phyloP scores from a whole-genome alignment of 2,329 filamentous ascomycete genomes.

The Cladophialophora chaetospira region DNA sequence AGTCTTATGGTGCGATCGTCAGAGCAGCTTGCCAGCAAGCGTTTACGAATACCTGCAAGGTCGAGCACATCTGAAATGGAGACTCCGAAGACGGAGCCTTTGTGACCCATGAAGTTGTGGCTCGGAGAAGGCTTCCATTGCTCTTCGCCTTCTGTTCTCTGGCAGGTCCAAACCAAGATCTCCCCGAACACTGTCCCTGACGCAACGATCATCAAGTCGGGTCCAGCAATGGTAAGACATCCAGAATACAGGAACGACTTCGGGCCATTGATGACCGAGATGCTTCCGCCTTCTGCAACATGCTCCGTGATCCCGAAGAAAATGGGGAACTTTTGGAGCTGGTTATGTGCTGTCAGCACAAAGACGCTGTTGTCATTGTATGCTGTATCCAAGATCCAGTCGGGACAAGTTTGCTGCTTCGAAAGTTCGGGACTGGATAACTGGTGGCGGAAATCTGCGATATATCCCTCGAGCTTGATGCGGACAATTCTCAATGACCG shows the following conservation, averaged over 20 bases:
- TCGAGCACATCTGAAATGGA: constrained; percentile 66
- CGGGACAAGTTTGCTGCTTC: constrained; percentile 56
- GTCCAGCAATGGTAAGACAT: constrained; percentile 65
- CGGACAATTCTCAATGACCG: constrained; percentile 41
- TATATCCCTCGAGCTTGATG: not conserved
- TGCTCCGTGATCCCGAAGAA: constrained; percentile 17
- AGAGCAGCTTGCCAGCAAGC: constrained; percentile 87
- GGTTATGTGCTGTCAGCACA: constrained; percentile 85
- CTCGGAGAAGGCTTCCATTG: constrained; percentile 48
- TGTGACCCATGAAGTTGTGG: constrained; percentile 68
- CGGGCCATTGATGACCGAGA: constrained; percentile 55
- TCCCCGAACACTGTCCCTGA: constrained; percentile 94
- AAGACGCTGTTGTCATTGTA: constrained; percentile 49
- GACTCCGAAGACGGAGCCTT: constrained; percentile 92
- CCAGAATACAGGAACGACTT: constrained; percentile 88
- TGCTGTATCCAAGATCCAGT: constrained; percentile 76
- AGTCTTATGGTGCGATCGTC: constrained; percentile 88
- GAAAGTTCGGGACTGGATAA: constrained; percentile 37
- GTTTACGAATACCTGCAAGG: constrained; percentile 44
- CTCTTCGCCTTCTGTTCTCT: constrained; percentile 30
- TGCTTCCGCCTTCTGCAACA: constrained; percentile 35
- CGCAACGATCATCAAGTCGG: constrained; percentile 68
- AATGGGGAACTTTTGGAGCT: constrained; percentile 59
- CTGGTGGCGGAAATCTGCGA: not conserved
- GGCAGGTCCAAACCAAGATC: constrained; percentile 83